A percentile compares a stretch with the other conserved stretches of the same genome.
phyloP scores from a whole-genome alignment of 352 stramenopile genomes.

The Lagenidium giganteum region DNA sequence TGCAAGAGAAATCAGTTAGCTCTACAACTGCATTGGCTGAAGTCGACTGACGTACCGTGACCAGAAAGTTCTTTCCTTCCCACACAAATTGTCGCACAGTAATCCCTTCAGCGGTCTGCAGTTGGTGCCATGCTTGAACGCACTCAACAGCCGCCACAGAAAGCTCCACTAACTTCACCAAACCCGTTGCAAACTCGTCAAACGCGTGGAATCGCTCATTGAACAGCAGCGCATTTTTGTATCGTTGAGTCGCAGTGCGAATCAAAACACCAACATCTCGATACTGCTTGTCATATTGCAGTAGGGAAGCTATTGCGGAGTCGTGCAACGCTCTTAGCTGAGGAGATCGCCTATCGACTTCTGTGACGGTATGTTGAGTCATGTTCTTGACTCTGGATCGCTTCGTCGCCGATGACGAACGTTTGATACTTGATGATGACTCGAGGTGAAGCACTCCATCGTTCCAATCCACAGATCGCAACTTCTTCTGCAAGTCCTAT shows the following conservation, averaged over 20 bases:
- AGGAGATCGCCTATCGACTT: no score
- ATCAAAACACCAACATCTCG: slow-evolving; percentile 5
- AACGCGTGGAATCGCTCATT: slow-evolving; percentile 61
- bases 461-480: slow-evolving; percentile 16
- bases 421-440: neutral
- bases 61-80: slow-evolving; percentile 46
- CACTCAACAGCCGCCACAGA: slow-evolving; percentile 30
- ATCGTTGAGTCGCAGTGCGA: slow-evolving; percentile 5
- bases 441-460: slow-evolving; percentile 3
- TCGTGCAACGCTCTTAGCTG: no score
- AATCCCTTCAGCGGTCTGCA: no score
- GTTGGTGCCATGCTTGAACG: slow-evolving; percentile 30
- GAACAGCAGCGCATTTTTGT: slow-evolving; percentile 36
- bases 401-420: no score
- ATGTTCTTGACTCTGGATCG: no score
- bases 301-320: slow-evolving; percentile 1
- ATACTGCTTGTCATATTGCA: slow-evolving; percentile 38
- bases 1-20: no score
- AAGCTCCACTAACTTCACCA: slow-evolving; percentile 23
- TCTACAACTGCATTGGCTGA: no score
- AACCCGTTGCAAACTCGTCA: slow-evolving; percentile 28
- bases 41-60: slow-evolving; percentile 19
- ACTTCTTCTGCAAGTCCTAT: slow-evolving; percentile 18
- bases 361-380: no score
- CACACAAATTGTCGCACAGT: slow-evolving; percentile 66